A percentile compares a stretch with the other conserved stretches of the same genome.
Evolutionary conservation across 495 filamentous ascomycete genomes (phyloP).

Genomic region (Trichocladium uniseriatum): DNA sequence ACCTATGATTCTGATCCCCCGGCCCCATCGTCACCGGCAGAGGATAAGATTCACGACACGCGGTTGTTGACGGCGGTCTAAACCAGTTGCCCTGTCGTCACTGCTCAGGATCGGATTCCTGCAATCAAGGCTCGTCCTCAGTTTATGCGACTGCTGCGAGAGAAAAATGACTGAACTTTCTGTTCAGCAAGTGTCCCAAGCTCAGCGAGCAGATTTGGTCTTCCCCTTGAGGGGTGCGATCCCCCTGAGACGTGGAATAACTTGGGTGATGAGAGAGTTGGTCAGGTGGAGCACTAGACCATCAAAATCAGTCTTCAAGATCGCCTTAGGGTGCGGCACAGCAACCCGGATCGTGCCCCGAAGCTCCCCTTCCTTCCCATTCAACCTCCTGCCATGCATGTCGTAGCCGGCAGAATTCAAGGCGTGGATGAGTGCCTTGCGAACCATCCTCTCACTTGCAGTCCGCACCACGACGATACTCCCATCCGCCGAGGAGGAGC

Average conservation of each 20-base stretch:
- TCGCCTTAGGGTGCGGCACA: constrained; percentile 12
- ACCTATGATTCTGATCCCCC: too few relatives aligned
- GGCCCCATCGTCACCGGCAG: too few relatives aligned
- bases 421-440: constrained; percentile 37
- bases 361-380: constrained; percentile 3
- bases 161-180: too few relatives aligned
- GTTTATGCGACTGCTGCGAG: too few relatives aligned
- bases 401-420: constrained; percentile 49
- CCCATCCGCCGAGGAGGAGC: constrained; percentile 12
- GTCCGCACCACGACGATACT: constrained; percentile 45
- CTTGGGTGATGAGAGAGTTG: background rate
- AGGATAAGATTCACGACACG: too few relatives aligned
- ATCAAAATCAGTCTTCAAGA: constrained; percentile 1
- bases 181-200: background rate
- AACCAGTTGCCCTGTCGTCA: too few relatives aligned
- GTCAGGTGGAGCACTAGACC: background rate
- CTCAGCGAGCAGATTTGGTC: background rate
- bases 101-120: too few relatives aligned
- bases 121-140: too few relatives aligned
- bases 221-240: background rate
- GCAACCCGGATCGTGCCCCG: constrained; percentile 24
- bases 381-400: constrained; percentile 35
- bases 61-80: too few relatives aligned
- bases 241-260: background rate
- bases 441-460: constrained; percentile 36